Conservation (phyloP, 441 rosid genomes). For the Populus trichocarpa region DNA sequence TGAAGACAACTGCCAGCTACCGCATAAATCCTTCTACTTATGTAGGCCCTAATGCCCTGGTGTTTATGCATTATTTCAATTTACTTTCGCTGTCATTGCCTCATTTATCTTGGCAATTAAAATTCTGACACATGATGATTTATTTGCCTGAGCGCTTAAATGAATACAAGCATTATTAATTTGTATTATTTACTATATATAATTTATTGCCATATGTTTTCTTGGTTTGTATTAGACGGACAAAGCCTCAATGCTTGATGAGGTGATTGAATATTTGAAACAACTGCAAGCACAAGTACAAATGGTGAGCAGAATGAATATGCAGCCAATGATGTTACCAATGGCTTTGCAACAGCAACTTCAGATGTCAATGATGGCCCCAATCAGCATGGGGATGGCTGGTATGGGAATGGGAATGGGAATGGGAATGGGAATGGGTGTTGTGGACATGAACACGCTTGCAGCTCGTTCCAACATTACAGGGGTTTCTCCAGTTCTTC, state of each 20-base stretch:
- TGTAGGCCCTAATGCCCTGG: slow-evolving; percentile 3
- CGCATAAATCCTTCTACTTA: slow-evolving; percentile 22
- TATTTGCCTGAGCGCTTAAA: too few relatives aligned
- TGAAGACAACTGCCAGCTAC: slow-evolving; percentile 23
- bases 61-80: slow-evolving; percentile 1
- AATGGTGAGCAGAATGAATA: slow-evolving; percentile 71
- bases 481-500: slow-evolving; percentile 37
- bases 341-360: slow-evolving; percentile 74
- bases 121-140: background rate
- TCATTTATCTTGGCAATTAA: background rate
- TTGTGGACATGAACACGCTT: slow-evolving; percentile 52
- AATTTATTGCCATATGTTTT: background rate
- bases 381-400: slow-evolving; percentile 63
- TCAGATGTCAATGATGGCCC: slow-evolving; percentile 68
- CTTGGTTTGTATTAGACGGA: slow-evolving; percentile 54
- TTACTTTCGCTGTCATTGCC: slow-evolving; percentile 9
- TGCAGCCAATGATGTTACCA: slow-evolving; percentile 74
- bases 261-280: slow-evolving; percentile 90
- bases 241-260: slow-evolving; percentile 95
- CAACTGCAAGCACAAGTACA: slow-evolving; percentile 86
- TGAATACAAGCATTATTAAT: background rate
- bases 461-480: slow-evolving; percentile 37
- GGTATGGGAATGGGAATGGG: too few relatives aligned
- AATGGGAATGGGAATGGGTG: slow-evolving; percentile 39
- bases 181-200: background rate